phyloP scores from a whole-genome alignment of 192 early-diverging fungal genomes.

The Entophlyctis luteolus region DNA sequence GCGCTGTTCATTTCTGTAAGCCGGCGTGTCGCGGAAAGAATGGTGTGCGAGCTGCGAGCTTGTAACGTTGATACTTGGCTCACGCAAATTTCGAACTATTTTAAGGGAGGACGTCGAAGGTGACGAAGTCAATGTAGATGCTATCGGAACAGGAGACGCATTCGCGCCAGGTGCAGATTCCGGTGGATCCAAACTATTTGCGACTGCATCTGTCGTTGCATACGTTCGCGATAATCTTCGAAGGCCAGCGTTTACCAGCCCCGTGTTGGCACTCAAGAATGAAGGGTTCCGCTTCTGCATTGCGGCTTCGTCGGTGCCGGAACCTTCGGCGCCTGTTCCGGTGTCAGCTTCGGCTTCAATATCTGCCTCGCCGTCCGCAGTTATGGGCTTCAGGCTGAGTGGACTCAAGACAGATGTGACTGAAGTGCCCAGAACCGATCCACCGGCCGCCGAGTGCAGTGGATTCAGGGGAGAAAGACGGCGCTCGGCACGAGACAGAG shows the following conservation, averaged over 20 bases:
- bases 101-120: conserved; percentile 1
- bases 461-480: conserved; percentile 29
- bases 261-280: background rate
- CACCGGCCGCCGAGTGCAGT: background rate
- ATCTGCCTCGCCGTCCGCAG: background rate
- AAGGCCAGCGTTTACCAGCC: background rate
- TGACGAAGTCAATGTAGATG: background rate
- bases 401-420: background rate
- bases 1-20: background rate
- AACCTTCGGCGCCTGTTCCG: background rate
- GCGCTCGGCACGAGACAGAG: no score
- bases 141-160: background rate
- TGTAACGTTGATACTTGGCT: background rate
- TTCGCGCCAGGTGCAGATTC: background rate
- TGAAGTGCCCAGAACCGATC: background rate
- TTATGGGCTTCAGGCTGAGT: background rate
- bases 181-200: background rate
- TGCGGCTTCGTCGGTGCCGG: background rate
- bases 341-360: background rate
- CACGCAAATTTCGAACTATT: conserved; percentile 12
- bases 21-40: background rate
- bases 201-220: background rate
- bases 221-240: background rate
- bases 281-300: background rate
- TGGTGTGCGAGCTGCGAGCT: background rate